Evolutionary conservation across 1,284 basidiomycete species (phyloP).

Genomic region (Fistulinella cinereoalba): DNA sequence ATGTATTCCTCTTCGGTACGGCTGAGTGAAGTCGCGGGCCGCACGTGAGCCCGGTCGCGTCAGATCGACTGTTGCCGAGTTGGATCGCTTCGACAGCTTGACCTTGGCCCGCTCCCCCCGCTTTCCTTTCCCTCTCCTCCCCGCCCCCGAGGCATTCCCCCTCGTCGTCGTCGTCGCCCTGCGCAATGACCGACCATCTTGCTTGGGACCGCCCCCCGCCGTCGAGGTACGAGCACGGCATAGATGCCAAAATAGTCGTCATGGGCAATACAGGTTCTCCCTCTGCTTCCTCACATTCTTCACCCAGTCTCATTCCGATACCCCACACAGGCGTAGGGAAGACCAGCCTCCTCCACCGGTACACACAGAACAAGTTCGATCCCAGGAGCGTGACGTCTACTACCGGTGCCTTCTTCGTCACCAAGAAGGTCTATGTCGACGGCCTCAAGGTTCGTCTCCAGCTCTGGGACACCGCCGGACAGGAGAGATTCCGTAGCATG

Average conservation of each 20-base stretch:
- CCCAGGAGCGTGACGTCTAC: constrained; percentile 86
- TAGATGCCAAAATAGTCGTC: constrained; percentile 96
- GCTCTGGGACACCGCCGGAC: constrained; percentile 97
- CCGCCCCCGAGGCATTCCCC: constrained; percentile 36
- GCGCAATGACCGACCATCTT: constrained; percentile 47
- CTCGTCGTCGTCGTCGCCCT: constrained; percentile 24
- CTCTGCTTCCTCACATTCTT: constrained; percentile 9
- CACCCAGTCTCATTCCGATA: constrained; percentile 9
- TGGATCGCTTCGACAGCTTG: constrained; percentile 14
- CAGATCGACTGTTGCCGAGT: constrained; percentile 21
- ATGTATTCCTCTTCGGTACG: constrained; percentile 24
- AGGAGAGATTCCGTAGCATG: constrained; percentile 95
- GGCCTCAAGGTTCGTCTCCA: constrained; percentile 85
- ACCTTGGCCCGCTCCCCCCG: constrained; percentile 15
- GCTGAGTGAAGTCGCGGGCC: constrained; percentile 6
- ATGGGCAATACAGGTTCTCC: constrained; percentile 88
- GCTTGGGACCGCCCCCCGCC: constrained; percentile 60
- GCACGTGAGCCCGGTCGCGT: constrained; percentile 36
- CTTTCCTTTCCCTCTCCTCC: constrained; percentile 17
- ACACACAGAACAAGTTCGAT: constrained; percentile 89
- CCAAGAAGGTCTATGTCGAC: constrained; percentile 89
- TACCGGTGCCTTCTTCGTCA: constrained; percentile 92
- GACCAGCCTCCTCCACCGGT: constrained; percentile 90
- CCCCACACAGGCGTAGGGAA: constrained; percentile 78
- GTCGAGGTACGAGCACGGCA: constrained; percentile 70